Evolutionary conservation across 1,284 basidiomycete genomes (phyloP).

Genomic region (Heterobasidion occidentale): DNA sequence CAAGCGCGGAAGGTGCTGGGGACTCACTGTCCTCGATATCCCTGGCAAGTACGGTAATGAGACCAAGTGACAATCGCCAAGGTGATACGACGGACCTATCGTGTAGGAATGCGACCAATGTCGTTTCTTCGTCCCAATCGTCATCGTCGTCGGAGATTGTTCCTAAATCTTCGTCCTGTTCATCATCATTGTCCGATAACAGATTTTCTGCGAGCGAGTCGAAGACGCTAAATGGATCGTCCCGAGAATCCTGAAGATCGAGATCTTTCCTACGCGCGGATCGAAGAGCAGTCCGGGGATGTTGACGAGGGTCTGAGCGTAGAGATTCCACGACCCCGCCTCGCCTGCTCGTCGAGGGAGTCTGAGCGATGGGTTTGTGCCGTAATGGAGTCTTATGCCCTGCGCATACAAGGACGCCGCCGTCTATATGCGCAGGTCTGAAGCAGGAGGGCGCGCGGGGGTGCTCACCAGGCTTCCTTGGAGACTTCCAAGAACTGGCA

Average conservation of each 20-base stretch:
- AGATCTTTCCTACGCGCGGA: background rate
- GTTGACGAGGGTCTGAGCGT: background rate
- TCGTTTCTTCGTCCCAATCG: slow-evolving; percentile 5
- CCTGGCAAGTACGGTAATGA: background rate
- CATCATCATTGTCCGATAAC: background rate
- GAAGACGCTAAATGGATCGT: background rate
- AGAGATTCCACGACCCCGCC: background rate
- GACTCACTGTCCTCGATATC: background rate
- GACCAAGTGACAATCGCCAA: background rate
- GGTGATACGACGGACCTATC: background rate
- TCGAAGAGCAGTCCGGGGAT: background rate
- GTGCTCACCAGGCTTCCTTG: background rate
- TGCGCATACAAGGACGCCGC: background rate
- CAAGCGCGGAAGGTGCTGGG: background rate
- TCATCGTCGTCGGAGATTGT: background rate
- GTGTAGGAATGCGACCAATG: background rate
- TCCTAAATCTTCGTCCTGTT: background rate
- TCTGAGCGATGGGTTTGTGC: background rate
- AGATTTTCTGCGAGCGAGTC: background rate
- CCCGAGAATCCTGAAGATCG: background rate
- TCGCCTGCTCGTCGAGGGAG: background rate
- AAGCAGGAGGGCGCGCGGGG: background rate
- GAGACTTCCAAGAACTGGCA: background rate
- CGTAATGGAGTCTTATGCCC: background rate
- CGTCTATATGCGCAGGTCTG: background rate